Conservation (phyloP, 2,329 filamentous ascomycete genomes). For the Thielaviopsis populi region DNA sequence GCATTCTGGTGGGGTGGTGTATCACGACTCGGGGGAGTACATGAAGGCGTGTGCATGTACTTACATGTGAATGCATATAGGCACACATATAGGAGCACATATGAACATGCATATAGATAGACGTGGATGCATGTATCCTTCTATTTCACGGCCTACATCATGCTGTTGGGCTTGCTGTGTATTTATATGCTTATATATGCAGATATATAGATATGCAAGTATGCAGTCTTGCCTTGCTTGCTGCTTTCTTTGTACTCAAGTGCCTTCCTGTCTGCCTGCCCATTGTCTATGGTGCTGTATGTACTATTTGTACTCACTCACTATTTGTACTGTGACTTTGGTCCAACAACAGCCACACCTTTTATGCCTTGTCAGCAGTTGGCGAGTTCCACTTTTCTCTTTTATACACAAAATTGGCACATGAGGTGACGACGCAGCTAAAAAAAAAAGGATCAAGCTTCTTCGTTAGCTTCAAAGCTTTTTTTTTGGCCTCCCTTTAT, state of each 20-base stretch:
- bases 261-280: too few relatives aligned
- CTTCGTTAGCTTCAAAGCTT: constrained; percentile 2
- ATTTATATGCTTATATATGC: not conserved
- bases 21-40: not conserved
- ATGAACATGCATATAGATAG: not conserved
- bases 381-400: too few relatives aligned
- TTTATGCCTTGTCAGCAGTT: not conserved
- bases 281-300: too few relatives aligned
- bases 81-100: not conserved
- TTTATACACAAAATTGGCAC: too few relatives aligned
- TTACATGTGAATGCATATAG: not conserved
- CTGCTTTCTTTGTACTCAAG: too few relatives aligned
- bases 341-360: not conserved
- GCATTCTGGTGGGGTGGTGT: not conserved
- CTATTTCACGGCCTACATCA: not conserved
- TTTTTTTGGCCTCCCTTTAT: not conserved
- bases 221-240: not conserved
- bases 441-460: constrained; percentile 1
- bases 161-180: not conserved
- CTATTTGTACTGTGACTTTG: too few relatives aligned
- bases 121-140: too few relatives aligned
- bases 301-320: too few relatives aligned
- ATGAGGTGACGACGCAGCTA: not conserved
- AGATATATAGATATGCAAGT: not conserved
- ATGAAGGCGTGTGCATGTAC: not conserved